These are phyloP conservation scores for Guillardia theta DNA, from an alignment of 78 protist species.

Conservation along the genomic window DNA sequence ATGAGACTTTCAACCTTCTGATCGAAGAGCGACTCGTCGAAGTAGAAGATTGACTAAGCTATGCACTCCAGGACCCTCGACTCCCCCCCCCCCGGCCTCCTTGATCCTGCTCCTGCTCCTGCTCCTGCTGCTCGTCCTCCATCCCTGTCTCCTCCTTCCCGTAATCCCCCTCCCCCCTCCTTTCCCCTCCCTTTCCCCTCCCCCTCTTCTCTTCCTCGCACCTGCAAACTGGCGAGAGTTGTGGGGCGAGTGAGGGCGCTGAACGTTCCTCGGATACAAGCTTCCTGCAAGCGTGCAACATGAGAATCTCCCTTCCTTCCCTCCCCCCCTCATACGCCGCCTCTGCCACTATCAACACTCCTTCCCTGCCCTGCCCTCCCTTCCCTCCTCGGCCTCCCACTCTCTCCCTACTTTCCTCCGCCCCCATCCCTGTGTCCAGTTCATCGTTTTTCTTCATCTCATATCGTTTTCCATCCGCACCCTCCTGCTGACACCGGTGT, in stretches of 20 bases:
- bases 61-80: background rate
- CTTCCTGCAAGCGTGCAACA: too few relatives aligned
- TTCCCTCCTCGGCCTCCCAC: too few relatives aligned
- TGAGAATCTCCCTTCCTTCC: too few relatives aligned
- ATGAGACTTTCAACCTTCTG: background rate
- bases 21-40: slow-evolving; percentile 35
- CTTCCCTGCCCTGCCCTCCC: too few relatives aligned
- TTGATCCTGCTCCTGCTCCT: background rate
- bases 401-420: too few relatives aligned
- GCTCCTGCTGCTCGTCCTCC: background rate
- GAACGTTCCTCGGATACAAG: background rate
- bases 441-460: too few relatives aligned
- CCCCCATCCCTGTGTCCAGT: too few relatives aligned
- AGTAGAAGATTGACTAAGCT: too few relatives aligned
- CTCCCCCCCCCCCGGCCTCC: background rate
- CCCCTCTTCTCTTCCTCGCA: background rate
- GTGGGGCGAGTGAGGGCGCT: slow-evolving; percentile 10
- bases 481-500: too few relatives aligned
- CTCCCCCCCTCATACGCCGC: too few relatives aligned
- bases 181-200: background rate
- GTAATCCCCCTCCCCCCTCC: background rate
- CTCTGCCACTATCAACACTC: too few relatives aligned
- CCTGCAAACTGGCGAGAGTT: background rate
- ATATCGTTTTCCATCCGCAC: too few relatives aligned
- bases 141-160: background rate